Base-by-base conservation (phyloP, 208 protist genomes). In the Leptomonas pyrrhocoris region DNA sequence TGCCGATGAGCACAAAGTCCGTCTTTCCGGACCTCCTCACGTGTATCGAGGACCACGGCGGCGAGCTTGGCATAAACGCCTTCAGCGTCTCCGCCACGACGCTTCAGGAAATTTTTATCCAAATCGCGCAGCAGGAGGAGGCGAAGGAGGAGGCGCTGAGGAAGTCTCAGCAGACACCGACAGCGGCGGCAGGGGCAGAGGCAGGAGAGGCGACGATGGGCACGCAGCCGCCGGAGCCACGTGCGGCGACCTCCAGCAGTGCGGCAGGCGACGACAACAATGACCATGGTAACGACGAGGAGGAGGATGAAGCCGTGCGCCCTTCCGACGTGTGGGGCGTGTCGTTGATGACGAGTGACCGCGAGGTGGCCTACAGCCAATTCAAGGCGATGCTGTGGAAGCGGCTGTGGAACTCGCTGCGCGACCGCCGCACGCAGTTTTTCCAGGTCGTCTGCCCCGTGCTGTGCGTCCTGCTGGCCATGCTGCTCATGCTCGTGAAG, bases 41-140 rank as follows among this genome's bases (percentile, higher is more conserved):
- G 8, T 48, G 69, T 8, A 51, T 95, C 18, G 82, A 92, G 64
- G 28, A 79, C 19, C 34, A 64, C 21, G 68, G 72, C 7, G 31
- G 53, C 23, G 56, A 73, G 30, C 38, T 80, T 0, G 83, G 86
- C 40, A 74, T 93, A 23, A 72, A 71, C 42, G 68, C 53, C 27
- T 92, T 84, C 74, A 74, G 79, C 43, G 56, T 93, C 28, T 83
- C 84, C 40, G 81, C 77, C 6, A 94, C 88, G 9, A 92, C 86
- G 49, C 74, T 93, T 28, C 85, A 93, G 61, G 81, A 95, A 68
- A 88, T 95, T 30, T 94, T 94, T 64, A 73, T 94, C 23, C 57
- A 73, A 21, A 77, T 92, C 31, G 81, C 79, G 15, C 77, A 84
- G 57, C 77, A 73, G 30, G 74, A 78, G 56, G 74, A 74, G 28